Evolutionary conservation across 805 yeast genomes (phyloP).

Genomic region (Ogataea nonfermentans): DNA sequence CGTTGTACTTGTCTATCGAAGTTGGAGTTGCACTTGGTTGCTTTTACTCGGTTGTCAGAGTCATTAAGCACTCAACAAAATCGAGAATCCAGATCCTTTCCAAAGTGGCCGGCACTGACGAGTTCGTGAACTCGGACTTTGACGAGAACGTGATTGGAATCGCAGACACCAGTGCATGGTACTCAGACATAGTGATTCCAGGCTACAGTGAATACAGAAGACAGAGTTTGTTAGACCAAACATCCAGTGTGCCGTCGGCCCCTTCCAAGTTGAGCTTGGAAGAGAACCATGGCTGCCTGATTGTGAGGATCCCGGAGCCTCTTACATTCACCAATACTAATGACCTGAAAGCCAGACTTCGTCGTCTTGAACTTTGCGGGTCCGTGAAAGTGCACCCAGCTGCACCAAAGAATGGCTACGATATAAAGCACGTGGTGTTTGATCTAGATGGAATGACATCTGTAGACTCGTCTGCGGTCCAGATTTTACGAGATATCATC

Average conservation of each 20-base stretch:
- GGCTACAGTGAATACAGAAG: constrained; percentile 10
- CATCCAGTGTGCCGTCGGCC: neutral
- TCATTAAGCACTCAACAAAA: constrained; percentile 73
- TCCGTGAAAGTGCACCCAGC: constrained; percentile 77
- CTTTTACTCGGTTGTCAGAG: constrained; percentile 72
- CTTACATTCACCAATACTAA: constrained; percentile 83
- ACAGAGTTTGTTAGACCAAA: neutral
- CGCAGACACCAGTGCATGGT: constrained; percentile 5
- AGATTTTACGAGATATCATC: constrained; percentile 63
- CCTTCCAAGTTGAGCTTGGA: constrained; percentile 22
- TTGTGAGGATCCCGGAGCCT: constrained; percentile 85
- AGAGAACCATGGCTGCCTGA: constrained; percentile 67
- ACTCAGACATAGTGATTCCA: constrained; percentile 16
- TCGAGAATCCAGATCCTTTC: constrained; percentile 85
- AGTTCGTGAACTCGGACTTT: constrained; percentile 71
- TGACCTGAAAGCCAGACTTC: constrained; percentile 64
- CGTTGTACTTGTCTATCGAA: constrained; percentile 77
- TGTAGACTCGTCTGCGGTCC: constrained; percentile 79
- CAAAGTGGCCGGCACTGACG: constrained; percentile 56
- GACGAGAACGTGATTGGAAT: constrained; percentile 24
- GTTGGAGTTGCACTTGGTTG: constrained; percentile 89
- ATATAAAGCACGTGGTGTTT: constrained; percentile 57
- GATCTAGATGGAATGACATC: constrained; percentile 81
- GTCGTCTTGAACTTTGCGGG: constrained; percentile 74
- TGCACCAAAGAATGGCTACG: constrained; percentile 29